Evolutionary conservation across 2,329 filamentous ascomycete genomes (phyloP).

Genomic region (Xylariales sp.): DNA sequence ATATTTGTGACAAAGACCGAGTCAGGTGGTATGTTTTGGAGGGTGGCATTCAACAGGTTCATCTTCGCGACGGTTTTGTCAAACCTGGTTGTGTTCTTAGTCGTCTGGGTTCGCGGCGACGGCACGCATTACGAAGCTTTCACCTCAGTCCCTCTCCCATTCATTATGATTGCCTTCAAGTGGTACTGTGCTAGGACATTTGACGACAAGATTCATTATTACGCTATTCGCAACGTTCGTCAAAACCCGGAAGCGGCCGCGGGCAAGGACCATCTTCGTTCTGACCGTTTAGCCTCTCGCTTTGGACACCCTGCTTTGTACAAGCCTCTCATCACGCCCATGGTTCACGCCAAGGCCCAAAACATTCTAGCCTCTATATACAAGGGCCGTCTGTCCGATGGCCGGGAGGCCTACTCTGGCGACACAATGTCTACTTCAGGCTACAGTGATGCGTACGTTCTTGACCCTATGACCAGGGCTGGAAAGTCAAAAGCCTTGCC

Average conservation of each 20-base stretch:
- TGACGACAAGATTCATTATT: constrained; percentile 77
- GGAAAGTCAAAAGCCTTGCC: constrained; percentile 48
- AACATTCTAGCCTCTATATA: constrained; percentile 85
- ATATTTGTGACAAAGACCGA: constrained; percentile 97
- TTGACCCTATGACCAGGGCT: constrained; percentile 70
- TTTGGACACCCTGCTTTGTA: constrained; percentile 93
- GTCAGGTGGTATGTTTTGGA: constrained; percentile 90
- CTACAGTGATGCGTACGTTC: constrained; percentile 76
- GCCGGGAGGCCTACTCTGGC: constrained; percentile 53
- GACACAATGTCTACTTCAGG: constrained; percentile 59
- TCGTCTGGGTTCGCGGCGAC: constrained; percentile 67
- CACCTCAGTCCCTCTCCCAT: constrained; percentile 67
- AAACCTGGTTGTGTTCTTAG: constrained; percentile 72
- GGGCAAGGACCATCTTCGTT: constrained; percentile 48
- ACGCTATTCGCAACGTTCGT: constrained; percentile 59
- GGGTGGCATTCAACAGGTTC: constrained; percentile 87
- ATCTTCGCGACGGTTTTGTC: constrained; percentile 76
- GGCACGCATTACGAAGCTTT: constrained; percentile 57
- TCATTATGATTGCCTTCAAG: constrained; percentile 82
- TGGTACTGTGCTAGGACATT: constrained; percentile 73
- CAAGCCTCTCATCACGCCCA: constrained; percentile 84
- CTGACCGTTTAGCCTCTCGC: constrained; percentile 67
- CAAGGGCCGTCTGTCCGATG: constrained; percentile 70
- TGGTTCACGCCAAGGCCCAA: constrained; percentile 89
- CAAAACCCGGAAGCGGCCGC: constrained; percentile 40